Percentiles rank a stretch among this genome's conserved stretches.
These are phyloP conservation scores for Aquilaria malaccensis DNA, from an alignment of 345 rosid genomes.

Conservation along the genomic window DNA sequence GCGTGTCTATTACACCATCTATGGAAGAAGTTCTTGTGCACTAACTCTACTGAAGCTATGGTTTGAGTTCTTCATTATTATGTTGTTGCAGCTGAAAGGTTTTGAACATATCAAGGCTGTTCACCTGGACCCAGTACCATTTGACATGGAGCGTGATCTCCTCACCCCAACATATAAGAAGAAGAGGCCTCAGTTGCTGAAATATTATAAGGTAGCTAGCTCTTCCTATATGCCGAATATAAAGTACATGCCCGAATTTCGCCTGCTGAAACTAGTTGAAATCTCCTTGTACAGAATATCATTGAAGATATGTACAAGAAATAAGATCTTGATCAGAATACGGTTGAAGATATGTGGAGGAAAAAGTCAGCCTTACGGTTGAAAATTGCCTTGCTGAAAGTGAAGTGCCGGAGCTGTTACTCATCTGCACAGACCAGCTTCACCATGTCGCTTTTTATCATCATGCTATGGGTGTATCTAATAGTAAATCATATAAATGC, in stretches of 20 bases:
- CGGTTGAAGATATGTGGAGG: too few species aligned
- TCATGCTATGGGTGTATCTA: too few species aligned
- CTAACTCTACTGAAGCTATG: too few species aligned
- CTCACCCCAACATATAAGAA: slow-evolving; percentile 89
- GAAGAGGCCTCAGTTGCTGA: slow-evolving; percentile 78
- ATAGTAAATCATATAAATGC: too few species aligned
- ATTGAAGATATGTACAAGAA: slow-evolving; percentile 26
- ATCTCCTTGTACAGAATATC: slow-evolving; percentile 15
- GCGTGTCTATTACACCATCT: neutral
- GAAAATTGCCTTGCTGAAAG: too few species aligned
- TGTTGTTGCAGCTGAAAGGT: slow-evolving; percentile 60
- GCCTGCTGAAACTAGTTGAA: neutral
- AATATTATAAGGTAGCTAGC: slow-evolving; percentile 61
- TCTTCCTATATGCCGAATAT: neutral
- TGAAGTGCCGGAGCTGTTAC: too few species aligned
- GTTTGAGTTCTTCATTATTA: neutral
- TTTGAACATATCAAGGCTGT: slow-evolving; percentile 70
- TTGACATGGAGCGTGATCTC: slow-evolving; percentile 69
- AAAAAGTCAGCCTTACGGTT: too few species aligned
- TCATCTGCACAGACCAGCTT: too few species aligned
- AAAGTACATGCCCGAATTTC: neutral
- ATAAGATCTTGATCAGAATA: too few species aligned
- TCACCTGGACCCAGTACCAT: slow-evolving; percentile 74
- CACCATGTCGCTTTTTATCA: too few species aligned
- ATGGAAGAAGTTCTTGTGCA: neutral